Evolutionary conservation across 139 green algal species (phyloP).

Genomic region (Picochlorum sp.): DNA sequence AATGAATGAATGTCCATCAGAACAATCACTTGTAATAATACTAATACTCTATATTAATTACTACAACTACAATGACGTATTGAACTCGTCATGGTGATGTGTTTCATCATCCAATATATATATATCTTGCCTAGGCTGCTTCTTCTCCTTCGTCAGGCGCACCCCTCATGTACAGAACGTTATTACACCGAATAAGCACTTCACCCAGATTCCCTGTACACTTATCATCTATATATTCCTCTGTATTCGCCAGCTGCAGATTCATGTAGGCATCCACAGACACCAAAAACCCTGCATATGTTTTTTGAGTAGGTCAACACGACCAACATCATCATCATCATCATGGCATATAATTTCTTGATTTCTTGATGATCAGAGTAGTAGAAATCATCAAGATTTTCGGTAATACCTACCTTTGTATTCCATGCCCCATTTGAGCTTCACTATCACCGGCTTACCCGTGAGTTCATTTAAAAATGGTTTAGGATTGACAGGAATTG

Average conservation of each 20-base stretch:
- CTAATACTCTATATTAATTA: too few relatives aligned
- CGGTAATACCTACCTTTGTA: conserved; percentile 79
- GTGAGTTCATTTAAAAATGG: conserved; percentile 94
- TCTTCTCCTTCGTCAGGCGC: conserved; percentile 60
- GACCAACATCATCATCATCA: too few relatives aligned
- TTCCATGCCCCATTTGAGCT: conserved; percentile 99
- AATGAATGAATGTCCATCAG: not conserved
- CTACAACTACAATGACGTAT: too few relatives aligned
- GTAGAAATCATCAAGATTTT: not conserved
- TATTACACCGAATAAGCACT: conserved; percentile 93
- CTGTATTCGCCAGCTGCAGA: conserved; percentile 83
- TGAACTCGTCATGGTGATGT: too few relatives aligned
- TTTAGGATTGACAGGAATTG: conserved; percentile 92
- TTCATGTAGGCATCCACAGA: conserved; percentile 37
- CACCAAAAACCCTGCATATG: conserved; percentile 31
- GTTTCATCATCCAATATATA: too few relatives aligned
- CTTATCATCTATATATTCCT: conserved; percentile 93
- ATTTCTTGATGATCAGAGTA: not conserved
- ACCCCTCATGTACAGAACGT: conserved; percentile 82
- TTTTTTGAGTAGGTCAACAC: not conserved
- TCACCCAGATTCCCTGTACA: conserved; percentile 89
- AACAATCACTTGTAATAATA: too few relatives aligned
- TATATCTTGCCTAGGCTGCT: not conserved
- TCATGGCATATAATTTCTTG: not conserved
- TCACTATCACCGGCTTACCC: conserved; percentile 90